A percentile compares a stretch with the other conserved stretches of the same genome.
Conservation (phyloP, 140 eudicot genomes). For the Anethum foeniculum region DNA sequence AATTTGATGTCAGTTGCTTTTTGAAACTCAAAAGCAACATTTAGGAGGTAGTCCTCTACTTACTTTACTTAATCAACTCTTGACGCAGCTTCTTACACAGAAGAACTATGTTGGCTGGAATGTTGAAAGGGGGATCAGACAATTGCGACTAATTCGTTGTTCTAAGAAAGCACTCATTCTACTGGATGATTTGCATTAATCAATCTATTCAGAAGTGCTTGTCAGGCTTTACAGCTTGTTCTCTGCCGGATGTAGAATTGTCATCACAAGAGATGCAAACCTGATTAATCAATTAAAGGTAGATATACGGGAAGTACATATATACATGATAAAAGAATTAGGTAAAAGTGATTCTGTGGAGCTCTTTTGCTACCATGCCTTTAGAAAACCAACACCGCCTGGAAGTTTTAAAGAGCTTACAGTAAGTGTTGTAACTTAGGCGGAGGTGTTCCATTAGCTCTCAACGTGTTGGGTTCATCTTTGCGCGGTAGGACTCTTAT, state of each 20-base stretch:
- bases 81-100: background rate
- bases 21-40: background rate
- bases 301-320: background rate
- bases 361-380: slow-evolving; percentile 15
- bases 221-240: background rate
- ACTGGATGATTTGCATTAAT: background rate
- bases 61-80: background rate
- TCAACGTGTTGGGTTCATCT: no score
- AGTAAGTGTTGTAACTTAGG: no score
- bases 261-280: background rate
- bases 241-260: background rate
- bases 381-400: no score
- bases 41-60: background rate
- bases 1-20: background rate
- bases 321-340: background rate
- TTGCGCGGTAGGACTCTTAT: no score
- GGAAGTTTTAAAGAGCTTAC: no score
- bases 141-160: background rate
- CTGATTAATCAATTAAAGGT: background rate
- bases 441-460: no score
- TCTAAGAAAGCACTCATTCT: background rate
- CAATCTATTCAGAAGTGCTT: background rate
- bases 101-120: background rate
- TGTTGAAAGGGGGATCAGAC: background rate
- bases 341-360: background rate